Base-by-base conservation (phyloP, 2,329 filamentous ascomycete genomes). In the Fusarium metavorans region DNA sequence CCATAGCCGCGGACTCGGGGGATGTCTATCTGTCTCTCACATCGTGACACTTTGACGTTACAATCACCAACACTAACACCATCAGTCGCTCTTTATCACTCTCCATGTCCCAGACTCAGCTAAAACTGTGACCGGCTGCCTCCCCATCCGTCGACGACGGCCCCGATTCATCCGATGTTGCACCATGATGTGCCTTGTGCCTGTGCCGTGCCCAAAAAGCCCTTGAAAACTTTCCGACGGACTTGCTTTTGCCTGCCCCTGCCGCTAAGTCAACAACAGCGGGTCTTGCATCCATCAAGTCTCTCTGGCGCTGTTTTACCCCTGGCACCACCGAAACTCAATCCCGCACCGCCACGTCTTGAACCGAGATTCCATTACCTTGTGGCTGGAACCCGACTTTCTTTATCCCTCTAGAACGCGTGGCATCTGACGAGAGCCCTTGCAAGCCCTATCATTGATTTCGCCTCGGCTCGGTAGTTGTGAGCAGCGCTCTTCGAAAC, bases 111-210 rank as follows among this genome's bases (percentile, higher is more conserved):
- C 16, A 43, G 18, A 27, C 35, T 34, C 37, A 45, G 43, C 35
- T 32, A 52, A 48, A 72, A 25, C 64, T 67, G 69, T 35, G 62
- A 75, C 72, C 68, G 72, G 72, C 65, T 75, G 72, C 72, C 72
- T 71, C 69, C 50, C 61, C 69, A 70, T 62, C 70, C 69, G 69
- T 43, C 18, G 30, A 67, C 59, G 61, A 56, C 37, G 32, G 58
- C 59, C 61, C 75, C 67, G 64, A 70, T 70, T 73, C 73, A 78
- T 78, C 75, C 73, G 63, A 78, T 71, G 75, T 77, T 65, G 66
- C 67, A 74, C 76, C 57, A 58, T 43, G 41, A 50, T 43, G 66
- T 56, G 63, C 39, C 39, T 50, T 67, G 57, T 63, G 52, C 52
- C 34, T 50, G 32, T 20, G 32, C 25, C 56, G 41, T 54, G 35